phyloP scores from a whole-genome alignment of 2,329 filamentous ascomycete species.

The Pyrenochaeta sp. region DNA sequence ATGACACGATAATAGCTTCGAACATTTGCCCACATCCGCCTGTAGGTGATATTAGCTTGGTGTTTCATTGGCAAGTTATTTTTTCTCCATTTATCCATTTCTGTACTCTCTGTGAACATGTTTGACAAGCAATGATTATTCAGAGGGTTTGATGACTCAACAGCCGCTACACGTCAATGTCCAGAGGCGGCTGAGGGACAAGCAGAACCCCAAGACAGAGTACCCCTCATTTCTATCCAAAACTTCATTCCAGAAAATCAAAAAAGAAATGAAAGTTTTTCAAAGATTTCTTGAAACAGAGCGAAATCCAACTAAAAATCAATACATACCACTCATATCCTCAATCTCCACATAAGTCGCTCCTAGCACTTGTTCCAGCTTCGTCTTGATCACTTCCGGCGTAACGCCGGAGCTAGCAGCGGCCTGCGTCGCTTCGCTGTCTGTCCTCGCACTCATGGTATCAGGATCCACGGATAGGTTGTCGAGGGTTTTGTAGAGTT shows the following conservation, averaged over 20 bases:
- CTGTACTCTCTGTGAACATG: too few relatives aligned
- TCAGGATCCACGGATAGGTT: slow-evolving; percentile 30
- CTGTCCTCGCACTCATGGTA: slow-evolving; percentile 55
- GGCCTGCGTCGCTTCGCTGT: slow-evolving; percentile 59
- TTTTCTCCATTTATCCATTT: too few relatives aligned
- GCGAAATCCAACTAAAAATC: background rate
- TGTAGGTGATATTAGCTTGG: slow-evolving; percentile 43
- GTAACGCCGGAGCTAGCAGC: slow-evolving; percentile 71
- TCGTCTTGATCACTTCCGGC: slow-evolving; percentile 72
- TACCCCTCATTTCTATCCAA: background rate
- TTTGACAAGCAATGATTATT: too few relatives aligned
- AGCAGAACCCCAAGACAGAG: too few relatives aligned
- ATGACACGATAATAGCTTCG: slow-evolving; percentile 71
- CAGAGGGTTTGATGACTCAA: too few relatives aligned
- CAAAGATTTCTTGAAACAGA: background rate
- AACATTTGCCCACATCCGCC: slow-evolving; percentile 77
- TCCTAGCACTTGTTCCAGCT: slow-evolving; percentile 73
- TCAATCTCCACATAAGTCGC: slow-evolving; percentile 86
- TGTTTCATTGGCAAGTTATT: too few relatives aligned
- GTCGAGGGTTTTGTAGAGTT: slow-evolving; percentile 44
- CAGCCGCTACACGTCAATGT: too few relatives aligned
- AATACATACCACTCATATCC: slow-evolving; percentile 82
- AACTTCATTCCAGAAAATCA: background rate
- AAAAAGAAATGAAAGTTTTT: background rate
- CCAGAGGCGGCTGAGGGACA: too few relatives aligned